Conservation (phyloP, 2,329 filamentous ascomycete genomes). For the Sporothrix curviconia region DNA sequence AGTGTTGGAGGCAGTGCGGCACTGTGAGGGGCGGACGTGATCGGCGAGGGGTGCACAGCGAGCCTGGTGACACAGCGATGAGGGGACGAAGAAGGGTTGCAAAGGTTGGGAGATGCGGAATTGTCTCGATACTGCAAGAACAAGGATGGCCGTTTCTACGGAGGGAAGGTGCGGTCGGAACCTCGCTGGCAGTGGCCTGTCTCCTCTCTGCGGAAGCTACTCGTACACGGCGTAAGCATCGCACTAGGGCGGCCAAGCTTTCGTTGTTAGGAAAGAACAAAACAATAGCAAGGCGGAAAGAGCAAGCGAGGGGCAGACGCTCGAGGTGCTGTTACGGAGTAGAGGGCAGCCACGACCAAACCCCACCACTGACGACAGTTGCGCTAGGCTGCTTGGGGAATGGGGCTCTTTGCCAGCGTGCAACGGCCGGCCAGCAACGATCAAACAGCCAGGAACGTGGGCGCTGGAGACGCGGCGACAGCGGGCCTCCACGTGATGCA, state of each 20-base stretch:
- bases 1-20: slow-evolving; percentile 7
- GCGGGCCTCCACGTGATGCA: neutral
- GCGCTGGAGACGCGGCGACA: neutral
- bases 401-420: neutral
- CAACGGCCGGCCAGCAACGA: neutral
- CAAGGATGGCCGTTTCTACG: no score
- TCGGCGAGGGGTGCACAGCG: neutral
- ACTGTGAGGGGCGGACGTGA: neutral
- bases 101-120: neutral
- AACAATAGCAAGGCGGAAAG: slow-evolving; percentile 1
- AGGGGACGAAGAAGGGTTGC: neutral
- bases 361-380: neutral
- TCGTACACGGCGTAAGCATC: neutral
- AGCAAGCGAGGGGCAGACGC: neutral
- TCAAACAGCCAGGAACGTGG: neutral
- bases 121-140: no score
- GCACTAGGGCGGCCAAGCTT: neutral
- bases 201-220: neutral
- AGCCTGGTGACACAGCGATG: slow-evolving; percentile 1
- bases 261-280: slow-evolving; percentile 9
- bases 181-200: neutral
- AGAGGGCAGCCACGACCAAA: no score
- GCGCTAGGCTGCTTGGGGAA: slow-evolving; percentile 13
- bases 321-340: no score
- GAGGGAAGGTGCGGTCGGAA: no score